Percentiles rank a stretch among this genome's conserved stretches.
phyloP scores from a whole-genome alignment of 176 grass and related monocot genomes.

The Ensete ventricosum region DNA sequence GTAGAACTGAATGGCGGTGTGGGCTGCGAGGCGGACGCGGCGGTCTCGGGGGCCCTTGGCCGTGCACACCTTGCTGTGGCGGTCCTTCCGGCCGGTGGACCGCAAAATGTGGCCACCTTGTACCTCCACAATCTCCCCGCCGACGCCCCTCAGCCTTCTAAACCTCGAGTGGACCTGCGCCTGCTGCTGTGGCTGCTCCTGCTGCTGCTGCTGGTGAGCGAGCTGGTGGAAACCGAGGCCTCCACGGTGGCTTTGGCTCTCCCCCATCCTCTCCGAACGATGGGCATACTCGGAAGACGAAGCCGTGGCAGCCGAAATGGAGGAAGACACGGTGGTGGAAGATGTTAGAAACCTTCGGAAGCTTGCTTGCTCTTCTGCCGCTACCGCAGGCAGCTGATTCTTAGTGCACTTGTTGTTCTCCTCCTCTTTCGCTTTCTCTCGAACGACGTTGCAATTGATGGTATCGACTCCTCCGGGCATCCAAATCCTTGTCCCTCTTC shows the following conservation, averaged over 20 bases:
- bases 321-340: constrained; percentile 22
- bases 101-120: constrained; percentile 1
- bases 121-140: constrained; percentile 8
- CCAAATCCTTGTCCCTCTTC: constrained; percentile 63
- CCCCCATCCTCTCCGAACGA: constrained; percentile 8
- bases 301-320: constrained; percentile 36
- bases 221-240: constrained; percentile 11
- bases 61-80: constrained; percentile 1
- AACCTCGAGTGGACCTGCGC: not conserved
- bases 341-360: constrained; percentile 9
- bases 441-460: constrained; percentile 33
- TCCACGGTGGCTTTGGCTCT: not conserved
- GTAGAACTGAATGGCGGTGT: constrained; percentile 6
- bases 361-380: constrained; percentile 30
- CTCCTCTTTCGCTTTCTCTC: constrained; percentile 35
- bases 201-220: not conserved
- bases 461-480: constrained; percentile 64
- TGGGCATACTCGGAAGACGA: constrained; percentile 27
- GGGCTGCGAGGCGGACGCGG: not conserved
- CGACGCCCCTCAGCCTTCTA: constrained; percentile 2
- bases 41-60: constrained; percentile 7
- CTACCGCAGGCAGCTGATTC: constrained; percentile 7
- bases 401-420: not conserved
- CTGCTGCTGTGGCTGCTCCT: not conserved
- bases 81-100: constrained; percentile 6